Conservation (phyloP, 192 early-diverging fungal genomes). For the Mortierella claussenii region DNA sequence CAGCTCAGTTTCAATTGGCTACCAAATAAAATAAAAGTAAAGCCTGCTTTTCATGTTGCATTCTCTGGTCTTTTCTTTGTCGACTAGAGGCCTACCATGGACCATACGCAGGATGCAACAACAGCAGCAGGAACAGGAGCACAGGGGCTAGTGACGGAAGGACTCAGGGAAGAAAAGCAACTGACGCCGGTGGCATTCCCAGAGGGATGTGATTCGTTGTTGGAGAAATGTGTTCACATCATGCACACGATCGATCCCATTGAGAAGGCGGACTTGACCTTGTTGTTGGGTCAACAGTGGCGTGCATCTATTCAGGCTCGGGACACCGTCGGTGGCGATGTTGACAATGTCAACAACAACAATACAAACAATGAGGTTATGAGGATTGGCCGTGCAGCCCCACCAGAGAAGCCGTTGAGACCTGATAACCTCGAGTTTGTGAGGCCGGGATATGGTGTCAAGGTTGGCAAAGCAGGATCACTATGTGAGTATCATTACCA, state of each 20-base stretch:
- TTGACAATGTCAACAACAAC: conserved; percentile 36
- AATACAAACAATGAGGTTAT: neutral
- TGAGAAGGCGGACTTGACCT: conserved; percentile 58
- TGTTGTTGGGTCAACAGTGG: conserved; percentile 45
- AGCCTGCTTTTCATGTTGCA: too few species aligned
- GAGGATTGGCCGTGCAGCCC: conserved; percentile 55
- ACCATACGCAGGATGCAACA: neutral
- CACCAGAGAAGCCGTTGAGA: conserved; percentile 62
- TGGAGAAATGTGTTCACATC: conserved; percentile 62
- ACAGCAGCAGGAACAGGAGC: neutral
- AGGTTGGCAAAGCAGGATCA: conserved; percentile 63
- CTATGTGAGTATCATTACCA: conserved; percentile 15
- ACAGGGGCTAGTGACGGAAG: neutral
- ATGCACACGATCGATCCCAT: conserved; percentile 64
- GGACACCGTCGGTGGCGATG: conserved; percentile 17
- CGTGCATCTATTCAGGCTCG: conserved; percentile 24
- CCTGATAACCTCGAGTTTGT: conserved; percentile 57
- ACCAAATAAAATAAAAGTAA: too few species aligned
- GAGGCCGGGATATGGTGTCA: conserved; percentile 50
- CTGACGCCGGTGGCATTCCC: conserved; percentile 22
- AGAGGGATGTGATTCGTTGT: conserved; percentile 46
- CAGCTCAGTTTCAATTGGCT: too few species aligned
- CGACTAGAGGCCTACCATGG: too few species aligned
- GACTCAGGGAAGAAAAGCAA: too few species aligned
- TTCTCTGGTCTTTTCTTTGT: too few species aligned